These are phyloP conservation scores for Trichoderma hamatum DNA, from an alignment of 2,329 filamentous ascomycete species.

Conservation along the genomic window DNA sequence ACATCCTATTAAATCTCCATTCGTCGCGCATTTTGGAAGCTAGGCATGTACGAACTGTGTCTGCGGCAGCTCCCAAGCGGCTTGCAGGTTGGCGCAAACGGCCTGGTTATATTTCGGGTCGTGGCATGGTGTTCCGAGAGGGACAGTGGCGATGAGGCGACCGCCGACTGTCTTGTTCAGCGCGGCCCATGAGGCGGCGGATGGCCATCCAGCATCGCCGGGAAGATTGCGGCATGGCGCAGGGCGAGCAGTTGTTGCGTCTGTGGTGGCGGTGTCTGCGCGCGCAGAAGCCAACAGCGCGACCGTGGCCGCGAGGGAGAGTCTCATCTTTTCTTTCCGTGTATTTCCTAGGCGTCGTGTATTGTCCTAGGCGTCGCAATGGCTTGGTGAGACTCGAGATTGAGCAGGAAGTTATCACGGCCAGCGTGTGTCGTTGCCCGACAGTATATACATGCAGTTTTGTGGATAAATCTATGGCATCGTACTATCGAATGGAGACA, in stretches of 20 bases:
- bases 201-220: background rate
- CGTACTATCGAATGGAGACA: slow-evolving; percentile 7
- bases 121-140: slow-evolving; percentile 56
- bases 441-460: slow-evolving; percentile 2
- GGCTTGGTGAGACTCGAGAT: background rate
- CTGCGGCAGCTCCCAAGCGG: slow-evolving; percentile 48
- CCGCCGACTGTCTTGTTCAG: slow-evolving; percentile 57
- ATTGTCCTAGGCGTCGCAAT: background rate
- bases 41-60: slow-evolving; percentile 41
- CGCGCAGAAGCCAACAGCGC: background rate
- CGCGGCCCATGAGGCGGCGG: background rate
- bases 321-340: background rate
- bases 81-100: slow-evolving; percentile 47
- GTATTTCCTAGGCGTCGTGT: background rate
- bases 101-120: slow-evolving; percentile 49
- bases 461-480: background rate
- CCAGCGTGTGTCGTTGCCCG: background rate
- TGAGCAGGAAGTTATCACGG: background rate
- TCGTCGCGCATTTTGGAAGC: background rate
- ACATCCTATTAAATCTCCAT: background rate
- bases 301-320: background rate
- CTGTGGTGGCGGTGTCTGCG: background rate
- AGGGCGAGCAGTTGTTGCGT: background rate
- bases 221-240: background rate
- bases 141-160: slow-evolving; percentile 53